phyloP scores from a whole-genome alignment of 1,284 basidiomycete genomes.

The Dichomitus squalens region DNA sequence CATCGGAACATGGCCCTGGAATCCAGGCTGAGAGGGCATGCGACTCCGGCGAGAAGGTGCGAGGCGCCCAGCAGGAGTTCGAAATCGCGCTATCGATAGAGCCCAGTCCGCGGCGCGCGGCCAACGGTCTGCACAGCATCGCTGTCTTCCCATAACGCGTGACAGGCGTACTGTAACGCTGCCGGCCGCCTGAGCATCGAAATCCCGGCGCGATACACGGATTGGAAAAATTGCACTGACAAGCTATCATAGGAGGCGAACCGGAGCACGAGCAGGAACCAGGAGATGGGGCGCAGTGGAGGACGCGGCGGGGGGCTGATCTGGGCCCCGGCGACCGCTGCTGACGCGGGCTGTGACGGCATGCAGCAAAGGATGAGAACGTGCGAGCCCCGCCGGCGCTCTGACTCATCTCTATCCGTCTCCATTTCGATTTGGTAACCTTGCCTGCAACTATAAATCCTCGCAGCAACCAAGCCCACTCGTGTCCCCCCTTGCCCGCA shows the following conservation, averaged over 20 bases:
- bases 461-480: constrained; percentile 1
- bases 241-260: neutral
- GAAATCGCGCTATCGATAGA: constrained; percentile 9
- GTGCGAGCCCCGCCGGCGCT: constrained; percentile 8
- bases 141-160: neutral
- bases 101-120: neutral
- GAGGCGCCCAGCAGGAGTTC: neutral
- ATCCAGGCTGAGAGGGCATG: neutral
- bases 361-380: neutral
- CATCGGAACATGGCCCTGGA: neutral
- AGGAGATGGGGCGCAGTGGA: neutral
- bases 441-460: constrained; percentile 5
- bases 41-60: neutral
- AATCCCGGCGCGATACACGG: no score
- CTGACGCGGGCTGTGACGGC: constrained; percentile 22
- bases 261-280: neutral
- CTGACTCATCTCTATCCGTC: constrained; percentile 19
- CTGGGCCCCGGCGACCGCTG: constrained; percentile 12
- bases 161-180: neutral
- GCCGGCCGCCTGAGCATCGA: no score
- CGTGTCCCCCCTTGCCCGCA: neutral
- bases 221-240: no score
- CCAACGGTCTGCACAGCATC: neutral
- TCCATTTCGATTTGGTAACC: constrained; percentile 16
- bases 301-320: neutral